Evolutionary conservation across 148 eudicot genomes (phyloP), one percentile per base, ranked within the genome.

Genomic region (Selenicereus undatus): DNA sequence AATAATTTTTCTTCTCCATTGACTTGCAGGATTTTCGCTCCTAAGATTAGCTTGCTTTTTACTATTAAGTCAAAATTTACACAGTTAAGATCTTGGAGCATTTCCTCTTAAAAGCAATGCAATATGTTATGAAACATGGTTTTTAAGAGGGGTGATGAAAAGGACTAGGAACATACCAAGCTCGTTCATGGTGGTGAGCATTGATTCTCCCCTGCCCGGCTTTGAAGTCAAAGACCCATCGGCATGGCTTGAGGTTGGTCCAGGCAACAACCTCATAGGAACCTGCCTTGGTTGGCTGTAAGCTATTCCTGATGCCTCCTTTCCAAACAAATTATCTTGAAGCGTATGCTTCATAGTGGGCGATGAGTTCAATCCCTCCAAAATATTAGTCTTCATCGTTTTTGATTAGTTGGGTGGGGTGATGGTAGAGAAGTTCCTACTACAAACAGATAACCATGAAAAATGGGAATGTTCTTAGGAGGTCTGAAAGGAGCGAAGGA

Each of bases 1-100:
- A 76, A 84, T 24, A 81, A 56, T 20, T 76, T 80, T n/a, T 84
- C 74, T 32, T 60, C 45, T 5, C 80, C 77, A 13, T 76, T 82
- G 30, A 75, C 71, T 32, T 77, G 79, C 45, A 60, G 51, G 29
- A 60, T n/a, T 22, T 64, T 77, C 0, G 71, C 71, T 35, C 79
- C 71, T 48, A 84, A 30, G 35, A 75, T 77, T 12, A 64, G 32
- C 32, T 32, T 32, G 32, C 32, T 32, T 32, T 32, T 32, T 32
- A 2, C 32, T 32, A 2, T 32, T 32, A 32, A 32, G 32, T 32
- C 32, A 32, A 32, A 32, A 2, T 32, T 32, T 2, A 32, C 1
- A 32, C 2, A 32, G 24, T 64, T 64, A 64, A 64, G 29, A 64
- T 64, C 29, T 9, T 26, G 26, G 8, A 64, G 11, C 69, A n/a